phyloP scores from a whole-genome alignment of 108 stramenopile genomes.

The Cyclotella baltica region DNA sequence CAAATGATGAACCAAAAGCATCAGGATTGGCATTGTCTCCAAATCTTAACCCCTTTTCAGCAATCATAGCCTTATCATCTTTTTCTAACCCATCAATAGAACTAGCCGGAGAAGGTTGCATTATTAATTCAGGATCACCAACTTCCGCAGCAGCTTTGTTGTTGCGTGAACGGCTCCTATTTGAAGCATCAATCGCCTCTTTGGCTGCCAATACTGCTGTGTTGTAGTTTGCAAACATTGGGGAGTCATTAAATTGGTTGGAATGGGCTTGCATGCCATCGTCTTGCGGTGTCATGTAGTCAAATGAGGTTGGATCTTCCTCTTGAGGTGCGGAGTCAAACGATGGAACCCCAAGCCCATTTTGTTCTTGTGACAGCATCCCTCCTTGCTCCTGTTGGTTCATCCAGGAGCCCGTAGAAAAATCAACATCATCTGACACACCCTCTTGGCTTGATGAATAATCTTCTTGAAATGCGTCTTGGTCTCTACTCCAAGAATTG shows the following conservation, averaged over 20 bases:
- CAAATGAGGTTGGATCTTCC: background rate
- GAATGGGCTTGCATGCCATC: background rate
- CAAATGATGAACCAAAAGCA: conserved; percentile 23
- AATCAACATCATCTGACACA: no score
- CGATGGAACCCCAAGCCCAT: no score
- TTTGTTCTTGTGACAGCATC: no score
- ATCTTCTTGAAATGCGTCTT: no score
- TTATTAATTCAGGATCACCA: conserved; percentile 3
- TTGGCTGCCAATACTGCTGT: conserved; percentile 56
- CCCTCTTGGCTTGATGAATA: no score
- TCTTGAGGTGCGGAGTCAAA: background rate
- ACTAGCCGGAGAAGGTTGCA: background rate
- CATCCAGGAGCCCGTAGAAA: no score
- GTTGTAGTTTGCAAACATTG: conserved; percentile 43
- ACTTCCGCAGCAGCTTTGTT: background rate
- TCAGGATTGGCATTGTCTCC: background rate
- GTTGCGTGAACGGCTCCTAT: conserved; percentile 29
- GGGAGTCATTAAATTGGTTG: background rate
- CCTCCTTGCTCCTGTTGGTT: no score
- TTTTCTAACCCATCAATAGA: background rate
- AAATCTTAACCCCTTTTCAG: no score
- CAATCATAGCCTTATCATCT: background rate
- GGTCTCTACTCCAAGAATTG: no score
- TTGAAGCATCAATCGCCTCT: conserved; percentile 48
- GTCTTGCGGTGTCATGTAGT: background rate